phyloP scores from a whole-genome alignment of 495 filamentous ascomycete species.

The Aspergillus biplanus region DNA sequence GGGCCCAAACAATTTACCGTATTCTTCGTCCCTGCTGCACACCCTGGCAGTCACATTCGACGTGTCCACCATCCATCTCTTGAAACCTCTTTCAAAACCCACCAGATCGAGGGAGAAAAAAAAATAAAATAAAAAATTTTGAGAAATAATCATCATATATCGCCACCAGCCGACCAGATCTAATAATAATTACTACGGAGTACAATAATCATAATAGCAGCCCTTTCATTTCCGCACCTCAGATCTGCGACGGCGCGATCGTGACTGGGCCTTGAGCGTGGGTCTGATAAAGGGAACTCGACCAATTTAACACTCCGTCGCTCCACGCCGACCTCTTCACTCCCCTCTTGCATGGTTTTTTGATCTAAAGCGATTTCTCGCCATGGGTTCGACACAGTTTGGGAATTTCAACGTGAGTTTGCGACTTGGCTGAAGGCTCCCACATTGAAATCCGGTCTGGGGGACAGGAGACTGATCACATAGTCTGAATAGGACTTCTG shows the following conservation, averaged over 20 bases:
- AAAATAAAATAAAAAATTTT: neutral
- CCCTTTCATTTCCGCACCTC: constrained; percentile 12
- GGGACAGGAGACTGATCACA: constrained; percentile 24
- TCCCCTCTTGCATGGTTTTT: constrained; percentile 26
- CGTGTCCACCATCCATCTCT: constrained; percentile 9
- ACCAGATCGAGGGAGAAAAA: neutral
- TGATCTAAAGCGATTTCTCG: constrained; percentile 24
- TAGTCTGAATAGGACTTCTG: constrained; percentile 74
- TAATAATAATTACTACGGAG: neutral
- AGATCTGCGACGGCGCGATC: constrained; percentile 37
- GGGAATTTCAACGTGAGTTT: constrained; percentile 85
- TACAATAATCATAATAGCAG: constrained; percentile 16
- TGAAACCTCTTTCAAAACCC: constrained; percentile 6
- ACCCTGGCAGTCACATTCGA: constrained; percentile 1
- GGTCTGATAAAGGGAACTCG: constrained; percentile 36
- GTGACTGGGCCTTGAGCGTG: constrained; percentile 30
- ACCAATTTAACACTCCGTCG: constrained; percentile 18
- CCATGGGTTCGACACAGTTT: constrained; percentile 71
- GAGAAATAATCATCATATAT: neutral
- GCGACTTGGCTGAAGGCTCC: constrained; percentile 2
- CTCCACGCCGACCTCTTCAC: constrained; percentile 13
- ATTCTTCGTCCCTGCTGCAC: constrained; percentile 12
- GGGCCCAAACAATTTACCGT: neutral
- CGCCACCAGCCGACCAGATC: neutral
- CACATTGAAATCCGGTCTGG: neutral